These are phyloP conservation scores for Teratosphaeria pseudoeucalypti DNA, from an alignment of 2,329 filamentous ascomycete genomes.

Conservation along the genomic window DNA sequence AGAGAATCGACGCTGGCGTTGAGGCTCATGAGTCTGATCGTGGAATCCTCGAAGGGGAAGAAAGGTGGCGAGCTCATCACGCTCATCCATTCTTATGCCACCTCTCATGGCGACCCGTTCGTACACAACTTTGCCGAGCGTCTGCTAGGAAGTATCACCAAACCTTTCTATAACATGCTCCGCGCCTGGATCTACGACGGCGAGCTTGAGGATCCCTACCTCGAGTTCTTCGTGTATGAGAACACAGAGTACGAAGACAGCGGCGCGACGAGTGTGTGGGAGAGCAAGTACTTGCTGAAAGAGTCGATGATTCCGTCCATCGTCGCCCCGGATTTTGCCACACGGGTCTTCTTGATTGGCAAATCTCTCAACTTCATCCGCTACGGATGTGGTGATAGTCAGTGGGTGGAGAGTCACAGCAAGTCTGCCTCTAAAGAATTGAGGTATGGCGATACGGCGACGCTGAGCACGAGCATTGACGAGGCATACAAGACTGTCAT, in stretches of 20 bases:
- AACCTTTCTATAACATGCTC: constrained; percentile 93
- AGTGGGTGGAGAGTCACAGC: constrained; percentile 93
- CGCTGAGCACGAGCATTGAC: constrained; percentile 84
- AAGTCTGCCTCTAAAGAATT: constrained; percentile 87
- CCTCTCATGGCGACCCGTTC: constrained; percentile 89
- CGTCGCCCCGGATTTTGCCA: constrained; percentile 84
- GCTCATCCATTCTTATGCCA: constrained; percentile 84
- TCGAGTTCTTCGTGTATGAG: constrained; percentile 90
- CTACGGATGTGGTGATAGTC: constrained; percentile 84
- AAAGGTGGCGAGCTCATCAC: constrained; percentile 89
- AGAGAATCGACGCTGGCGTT: constrained; percentile 93
- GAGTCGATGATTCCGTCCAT: constrained; percentile 84
- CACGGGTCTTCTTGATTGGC: constrained; percentile 93
- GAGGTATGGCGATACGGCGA: constrained; percentile 84
- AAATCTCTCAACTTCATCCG: constrained; percentile 98
- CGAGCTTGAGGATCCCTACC: constrained; percentile 89
- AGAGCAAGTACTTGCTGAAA: constrained; percentile 88
- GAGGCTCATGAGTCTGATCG: constrained; percentile 84
- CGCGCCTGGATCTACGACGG: constrained; percentile 97
- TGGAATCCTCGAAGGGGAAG: constrained; percentile 76
- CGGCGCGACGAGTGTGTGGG: constrained; percentile 85
- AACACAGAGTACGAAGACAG: constrained; percentile 49
- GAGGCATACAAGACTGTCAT: constrained; percentile 97
- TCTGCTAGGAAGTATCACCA: constrained; percentile 73
- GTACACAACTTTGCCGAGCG: constrained; percentile 89